Base-by-base conservation (phyloP, 495 filamentous ascomycete genomes). In the Amorphotheca resinae region DNA sequence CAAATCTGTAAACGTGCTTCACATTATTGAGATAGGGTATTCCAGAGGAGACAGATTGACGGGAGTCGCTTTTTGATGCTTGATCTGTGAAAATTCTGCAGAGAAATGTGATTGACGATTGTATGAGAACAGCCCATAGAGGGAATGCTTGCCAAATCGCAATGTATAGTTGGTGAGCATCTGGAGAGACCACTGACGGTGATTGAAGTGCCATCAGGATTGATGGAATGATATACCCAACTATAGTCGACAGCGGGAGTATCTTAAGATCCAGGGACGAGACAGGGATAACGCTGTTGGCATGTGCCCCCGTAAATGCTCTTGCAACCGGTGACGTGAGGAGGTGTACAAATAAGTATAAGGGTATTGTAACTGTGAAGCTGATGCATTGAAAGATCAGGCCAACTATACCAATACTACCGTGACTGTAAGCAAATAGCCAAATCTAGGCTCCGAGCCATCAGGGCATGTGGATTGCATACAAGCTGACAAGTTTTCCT, bases 111-210 rank as follows among this genome's bases (percentile, higher is more conserved):
- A 40, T 5, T 9, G 12, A n/a, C 22, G 8, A 38, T 48, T 58
- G 53, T 54, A 50, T 53, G 14, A 62, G 40, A 9, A 62, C 22
- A 0, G 63, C 76, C 57, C 52, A 72, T 18, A 70, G 49, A 0
- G 77, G 77, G 56, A 77, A 80, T 0, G 63, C 59, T 45, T 79
- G 74, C 76, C 76, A 80, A 38, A 73, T 34, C 0, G 76, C 72
- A 38, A 78, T 71, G 46, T 67, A 64, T 22, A 60, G 59, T 41
- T 80, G 76, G 48, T 80, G 79, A 15, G 61, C 60, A 35, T 68
- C 62, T 7, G 63, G 55, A 4, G 52, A 54, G 15, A 76, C 53
- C 2, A 63, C 12, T 1, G 57, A 57, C 0, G 74, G 68, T 1
- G 64, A 55, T 1, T 74, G 74, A 18, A 76, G 47, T n/a, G 64